Evolutionary conservation across 1,139 yeast genomes (phyloP).

Genomic region (Hemisphaericaspora xylanilytica): DNA sequence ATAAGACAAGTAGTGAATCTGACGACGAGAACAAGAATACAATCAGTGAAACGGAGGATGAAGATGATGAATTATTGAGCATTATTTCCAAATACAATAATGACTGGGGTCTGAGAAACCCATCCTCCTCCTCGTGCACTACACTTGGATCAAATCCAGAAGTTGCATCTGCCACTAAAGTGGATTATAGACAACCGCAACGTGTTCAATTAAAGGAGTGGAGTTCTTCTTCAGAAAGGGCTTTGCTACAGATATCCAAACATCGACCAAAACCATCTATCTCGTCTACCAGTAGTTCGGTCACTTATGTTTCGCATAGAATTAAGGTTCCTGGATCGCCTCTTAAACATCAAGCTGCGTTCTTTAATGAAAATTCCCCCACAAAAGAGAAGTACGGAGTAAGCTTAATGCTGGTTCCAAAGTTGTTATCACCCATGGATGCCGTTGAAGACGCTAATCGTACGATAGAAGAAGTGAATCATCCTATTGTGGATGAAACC

Average conservation of each 20-base stretch:
- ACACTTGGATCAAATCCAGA: neutral
- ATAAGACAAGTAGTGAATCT: neutral
- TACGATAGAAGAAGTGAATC: neutral
- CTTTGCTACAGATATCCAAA: conserved; percentile 7
- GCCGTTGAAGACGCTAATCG: neutral
- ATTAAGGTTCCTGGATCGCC: conserved; percentile 10
- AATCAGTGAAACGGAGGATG: conserved; percentile 15
- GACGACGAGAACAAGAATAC: conserved; percentile 8
- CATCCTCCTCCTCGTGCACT: conserved; percentile 15
- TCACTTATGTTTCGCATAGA: conserved; percentile 20
- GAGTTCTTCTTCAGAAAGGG: conserved; percentile 7
- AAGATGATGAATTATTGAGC: conserved; percentile 35
- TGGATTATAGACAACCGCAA: neutral
- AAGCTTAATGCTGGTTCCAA: neutral
- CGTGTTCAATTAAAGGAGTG: conserved; percentile 1
- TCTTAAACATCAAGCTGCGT: neutral
- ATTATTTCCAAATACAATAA: conserved; percentile 45
- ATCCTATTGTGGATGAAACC: neutral
- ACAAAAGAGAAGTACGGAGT: neutral
- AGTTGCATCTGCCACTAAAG: neutral
- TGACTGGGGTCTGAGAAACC: conserved; percentile 22
- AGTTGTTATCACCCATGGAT: neutral
- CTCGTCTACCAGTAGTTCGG: conserved; percentile 14
- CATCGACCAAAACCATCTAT: conserved; percentile 8
- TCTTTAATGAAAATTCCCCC: neutral